Conservation (phyloP, 805 yeast species). For the Saccharomycopsis olivae region DNA sequence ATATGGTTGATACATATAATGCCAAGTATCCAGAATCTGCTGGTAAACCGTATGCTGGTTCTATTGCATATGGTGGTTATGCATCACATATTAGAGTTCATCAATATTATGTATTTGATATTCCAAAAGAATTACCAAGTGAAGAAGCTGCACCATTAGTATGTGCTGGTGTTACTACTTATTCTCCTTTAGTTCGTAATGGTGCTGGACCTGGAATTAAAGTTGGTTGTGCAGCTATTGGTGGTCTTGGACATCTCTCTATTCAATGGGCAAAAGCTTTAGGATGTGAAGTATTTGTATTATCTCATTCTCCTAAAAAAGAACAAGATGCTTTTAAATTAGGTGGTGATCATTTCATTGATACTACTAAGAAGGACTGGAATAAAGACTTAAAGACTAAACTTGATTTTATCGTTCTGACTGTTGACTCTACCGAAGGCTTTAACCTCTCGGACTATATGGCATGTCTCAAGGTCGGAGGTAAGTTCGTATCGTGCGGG, state of each 20-base stretch:
- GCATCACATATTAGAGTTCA: conserved; percentile 36
- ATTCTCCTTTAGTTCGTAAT: conserved; percentile 40
- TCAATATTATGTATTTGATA: conserved; percentile 35
- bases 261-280: conserved; percentile 48
- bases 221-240: conserved; percentile 54
- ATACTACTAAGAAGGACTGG: conserved; percentile 34
- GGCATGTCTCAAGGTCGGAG: conserved; percentile 43
- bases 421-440: conserved; percentile 41
- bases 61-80: conserved; percentile 46
- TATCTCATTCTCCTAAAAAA: conserved; percentile 41
- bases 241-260: conserved; percentile 60
- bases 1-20: conserved; percentile 28
- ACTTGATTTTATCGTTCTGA: conserved; percentile 43
- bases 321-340: conserved; percentile 39
- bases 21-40: conserved; percentile 21
- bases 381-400: conserved; percentile 22
- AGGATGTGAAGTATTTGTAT: conserved; percentile 53
- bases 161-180: conserved; percentile 48
- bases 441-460: conserved; percentile 40
- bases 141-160: conserved; percentile 40
- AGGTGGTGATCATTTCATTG: conserved; percentile 46
- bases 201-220: conserved; percentile 30
- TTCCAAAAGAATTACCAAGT: conserved; percentile 35
- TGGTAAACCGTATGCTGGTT: no score
- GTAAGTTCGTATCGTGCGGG: conserved; percentile 55